Evolutionary conservation across 345 rosid genomes (phyloP), one percentile per base, ranked within the genome.

Genomic region (Cardamine resedifolia): DNA sequence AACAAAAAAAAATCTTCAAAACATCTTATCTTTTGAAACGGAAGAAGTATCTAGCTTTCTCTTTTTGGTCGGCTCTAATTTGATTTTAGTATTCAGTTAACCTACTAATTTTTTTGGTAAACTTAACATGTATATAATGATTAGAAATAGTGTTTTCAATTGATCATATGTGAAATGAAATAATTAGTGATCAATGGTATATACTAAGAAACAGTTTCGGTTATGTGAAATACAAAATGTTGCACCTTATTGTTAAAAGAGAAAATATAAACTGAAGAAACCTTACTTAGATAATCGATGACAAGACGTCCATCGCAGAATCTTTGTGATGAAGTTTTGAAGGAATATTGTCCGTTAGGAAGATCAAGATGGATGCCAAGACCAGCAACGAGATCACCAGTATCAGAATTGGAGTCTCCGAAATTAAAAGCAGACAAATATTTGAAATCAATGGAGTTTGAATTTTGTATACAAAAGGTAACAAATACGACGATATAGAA

Each of bases 321-420:
- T 75, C 97, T 87, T 47, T 83, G 86, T 0, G 90, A 43, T 6
- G 91, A 80, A 52, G 55, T 45, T 61, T 78, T 72, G 84, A 88
- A 89, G 74, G 68, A 80, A 43, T 10, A 69, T 68, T 78, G 59
- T 6, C 97, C 88, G 14, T 83, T 18, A 7, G 92, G 88, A 43
- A 70, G 80, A 12, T 71, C 79, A 24, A 86, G 73, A 50, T 10
- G 71, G 72, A 78, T 10, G 55, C 90, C 93, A 4, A 77, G 76
- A 11, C 81, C 90, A 28, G 92, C 90, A 11, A 62, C 69, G 10
- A 75, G 75, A 38, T 81, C 82, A 6, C 96, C 88, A 0, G 91
- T 89, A 74, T 91, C 97, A 0, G 92, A 87, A 65, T 85, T 89
- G 1, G 96, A 88, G 65, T 87, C 96, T 45, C 97, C 92, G 20